Conservation (phyloP, 352 stramenopile species). For the Lagenidium sp. region DNA sequence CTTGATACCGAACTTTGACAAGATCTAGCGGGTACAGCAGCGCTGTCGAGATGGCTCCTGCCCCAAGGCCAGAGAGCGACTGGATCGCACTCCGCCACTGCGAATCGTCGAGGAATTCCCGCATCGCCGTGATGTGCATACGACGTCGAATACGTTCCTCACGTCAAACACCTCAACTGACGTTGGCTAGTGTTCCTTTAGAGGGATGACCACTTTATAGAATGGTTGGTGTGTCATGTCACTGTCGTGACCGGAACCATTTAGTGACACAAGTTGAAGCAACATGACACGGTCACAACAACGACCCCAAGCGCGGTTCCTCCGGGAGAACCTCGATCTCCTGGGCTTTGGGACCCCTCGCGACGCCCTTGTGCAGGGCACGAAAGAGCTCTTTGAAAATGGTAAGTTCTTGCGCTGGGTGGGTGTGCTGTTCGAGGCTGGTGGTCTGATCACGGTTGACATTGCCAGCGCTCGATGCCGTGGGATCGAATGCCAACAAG, state of each 20-base stretch:
- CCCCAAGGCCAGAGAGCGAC: constrained; percentile 56
- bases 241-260: too few relatives aligned
- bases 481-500: too few relatives aligned
- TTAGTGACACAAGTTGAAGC: constrained; percentile 11
- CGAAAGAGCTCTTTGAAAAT: constrained; percentile 83
- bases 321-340: constrained; percentile 59
- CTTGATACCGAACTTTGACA: constrained; percentile 96
- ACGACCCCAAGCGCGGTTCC: constrained; percentile 27
- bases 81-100: constrained; percentile 66
- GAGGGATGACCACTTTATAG: not conserved
- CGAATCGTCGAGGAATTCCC: constrained; percentile 41
- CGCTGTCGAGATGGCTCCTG: constrained; percentile 70
- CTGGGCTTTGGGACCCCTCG: constrained; percentile 53
- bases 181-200: constrained; percentile 1
- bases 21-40: constrained; percentile 95
- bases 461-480: constrained; percentile 49
- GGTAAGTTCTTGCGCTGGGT: constrained; percentile 17
- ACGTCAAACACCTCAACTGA: constrained; percentile 10
- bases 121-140: constrained; percentile 9
- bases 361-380: constrained; percentile 59
- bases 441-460: not conserved
- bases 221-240: constrained; percentile 3
- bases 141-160: constrained; percentile 2
- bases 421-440: not conserved
- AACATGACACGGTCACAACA: not conserved